Conservation (phyloP, 2,329 filamentous ascomycete genomes). For the Aspergillus vadensis region DNA sequence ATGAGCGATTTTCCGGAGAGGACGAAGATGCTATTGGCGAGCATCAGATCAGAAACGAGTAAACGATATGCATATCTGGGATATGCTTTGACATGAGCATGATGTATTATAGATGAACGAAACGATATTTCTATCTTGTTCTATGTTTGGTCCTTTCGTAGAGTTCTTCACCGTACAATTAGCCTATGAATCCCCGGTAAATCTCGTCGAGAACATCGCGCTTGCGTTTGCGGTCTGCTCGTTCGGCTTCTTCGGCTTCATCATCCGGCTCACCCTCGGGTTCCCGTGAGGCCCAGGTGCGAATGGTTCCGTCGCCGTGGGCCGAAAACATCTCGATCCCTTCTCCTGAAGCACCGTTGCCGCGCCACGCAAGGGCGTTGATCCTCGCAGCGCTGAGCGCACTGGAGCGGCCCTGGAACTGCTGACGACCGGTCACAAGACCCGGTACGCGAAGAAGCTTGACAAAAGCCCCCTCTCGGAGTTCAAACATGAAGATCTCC, state of each 20-base stretch:
- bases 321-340: constrained; percentile 76
- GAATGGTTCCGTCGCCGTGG: constrained; percentile 81
- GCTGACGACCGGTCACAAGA: constrained; percentile 44
- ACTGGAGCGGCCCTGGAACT: constrained; percentile 43
- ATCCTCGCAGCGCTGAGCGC: constrained; percentile 63
- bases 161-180: neutral
- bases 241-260: constrained; percentile 54
- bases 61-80: neutral
- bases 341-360: constrained; percentile 57
- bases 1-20: constrained; percentile 42
- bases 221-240: constrained; percentile 63
- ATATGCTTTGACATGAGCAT: neutral
- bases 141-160: neutral
- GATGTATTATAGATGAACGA: constrained; percentile 4
- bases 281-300: constrained; percentile 70
- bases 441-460: constrained; percentile 70
- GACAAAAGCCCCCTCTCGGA: constrained; percentile 74
- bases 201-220: constrained; percentile 77
- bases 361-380: constrained; percentile 75
- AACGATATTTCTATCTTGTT: neutral
- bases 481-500: constrained; percentile 76
- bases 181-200: constrained; percentile 69
- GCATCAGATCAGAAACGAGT: constrained; percentile 31
- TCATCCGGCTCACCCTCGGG: constrained; percentile 50
- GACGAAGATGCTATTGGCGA: constrained; percentile 37